Evolutionary conservation across 306 rosid genomes (phyloP), one percentile per base, ranked within the genome.

Genomic region (Betula pendula): DNA sequence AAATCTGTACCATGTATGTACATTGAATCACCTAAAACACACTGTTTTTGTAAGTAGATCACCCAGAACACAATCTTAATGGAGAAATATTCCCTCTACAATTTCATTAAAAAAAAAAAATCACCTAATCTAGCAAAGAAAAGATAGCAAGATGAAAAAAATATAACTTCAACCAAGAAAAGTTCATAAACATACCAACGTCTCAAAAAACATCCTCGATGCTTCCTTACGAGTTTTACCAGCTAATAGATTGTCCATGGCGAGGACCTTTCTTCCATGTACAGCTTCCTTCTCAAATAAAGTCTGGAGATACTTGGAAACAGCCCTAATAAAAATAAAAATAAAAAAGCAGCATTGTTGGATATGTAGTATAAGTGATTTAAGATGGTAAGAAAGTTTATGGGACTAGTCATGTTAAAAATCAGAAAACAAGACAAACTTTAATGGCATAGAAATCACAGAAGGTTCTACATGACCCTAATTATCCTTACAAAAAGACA

Each of bases 301-400:
- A 60, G 80, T 87, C 84, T 96, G 99, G 68, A 96, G 96, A 85
- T 96, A 96, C 81, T 91, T 96, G 70, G 96, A 97, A 82, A 96
- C 99, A 79, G 96, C 94, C 89, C 99, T 88, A 81, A 25, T 0
- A 17, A 13, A 65, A 38, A 65, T n/a, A n/a, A 12, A 17, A 15
- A 50, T 82, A 66, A 82, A 70, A 80, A 44, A 76, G 59, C 66
- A 76, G 33, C 31, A 71, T 22, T 6, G 53, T 80, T 35, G 31
- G 42, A 38, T 5, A 38, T 1, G 42, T 38, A 38, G 11, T 8
- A 35, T 27, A 27, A 59, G 44, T 14, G 35, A 65, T 8, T 35
- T 66, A 17, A 33, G 29, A 40, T 38, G 8, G 24, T 17, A 38
- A 65, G 8, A 1, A n/a, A 10, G 15, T n/a, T 15, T 27, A 14